Evolutionary conservation across 306 rosid species (phyloP).

Genomic region (Ceratonia siliqua): DNA sequence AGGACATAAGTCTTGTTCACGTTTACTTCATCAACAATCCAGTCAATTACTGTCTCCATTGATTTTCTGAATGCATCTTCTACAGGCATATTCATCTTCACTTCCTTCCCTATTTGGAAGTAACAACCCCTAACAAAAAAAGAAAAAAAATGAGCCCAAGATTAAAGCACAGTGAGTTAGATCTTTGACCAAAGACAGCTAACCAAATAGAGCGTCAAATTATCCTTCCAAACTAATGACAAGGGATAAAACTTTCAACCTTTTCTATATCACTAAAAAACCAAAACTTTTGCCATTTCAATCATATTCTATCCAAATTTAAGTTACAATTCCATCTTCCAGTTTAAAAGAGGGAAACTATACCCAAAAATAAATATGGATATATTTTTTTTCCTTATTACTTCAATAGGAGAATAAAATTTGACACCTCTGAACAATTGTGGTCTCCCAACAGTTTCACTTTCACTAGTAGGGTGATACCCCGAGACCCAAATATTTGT

Average conservation of each 20-base stretch:
- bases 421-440: neutral
- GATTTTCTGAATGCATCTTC: conserved; percentile 70
- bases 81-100: conserved; percentile 72
- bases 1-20: conserved; percentile 68
- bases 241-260: neutral
- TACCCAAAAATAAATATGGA: neutral
- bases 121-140: conserved; percentile 70
- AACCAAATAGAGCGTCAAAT: conserved; percentile 18
- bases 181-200: neutral
- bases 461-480: neutral
- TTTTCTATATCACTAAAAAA: conserved; percentile 1
- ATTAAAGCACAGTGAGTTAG: conserved; percentile 31
- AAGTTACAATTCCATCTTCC: neutral
- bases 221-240: conserved; percentile 17
- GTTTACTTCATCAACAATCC: conserved; percentile 68
- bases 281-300: neutral
- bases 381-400: neutral
- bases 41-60: conserved; percentile 58
- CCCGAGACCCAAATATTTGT: conserved; percentile 1
- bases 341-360: neutral
- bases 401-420: neutral
- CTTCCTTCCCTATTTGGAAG: conserved; percentile 72
- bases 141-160: conserved; percentile 33
- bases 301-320: neutral
- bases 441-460: neutral